Conservation (phyloP, 495 filamentous ascomycete genomes). For the Trichoderma virens region DNA sequence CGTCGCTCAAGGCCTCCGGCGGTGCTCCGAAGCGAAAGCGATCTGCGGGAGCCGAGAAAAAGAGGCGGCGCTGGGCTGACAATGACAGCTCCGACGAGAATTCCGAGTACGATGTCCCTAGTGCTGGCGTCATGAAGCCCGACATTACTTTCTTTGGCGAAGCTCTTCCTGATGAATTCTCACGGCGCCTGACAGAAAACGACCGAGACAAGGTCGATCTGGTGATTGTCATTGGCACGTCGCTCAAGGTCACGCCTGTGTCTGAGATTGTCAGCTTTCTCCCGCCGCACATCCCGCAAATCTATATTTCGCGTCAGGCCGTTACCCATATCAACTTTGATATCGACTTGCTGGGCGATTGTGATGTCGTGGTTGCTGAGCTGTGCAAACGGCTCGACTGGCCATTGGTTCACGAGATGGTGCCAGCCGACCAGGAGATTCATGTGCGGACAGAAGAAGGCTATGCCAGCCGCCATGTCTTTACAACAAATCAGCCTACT, state of each 20-base stretch:
- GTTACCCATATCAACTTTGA: conserved; percentile 90
- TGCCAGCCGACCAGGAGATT: conserved; percentile 57
- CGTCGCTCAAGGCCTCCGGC: conserved; percentile 36
- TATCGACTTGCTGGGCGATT: conserved; percentile 87
- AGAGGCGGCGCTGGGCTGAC: conserved; percentile 51
- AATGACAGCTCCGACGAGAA: conserved; percentile 45
- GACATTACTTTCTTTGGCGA: conserved; percentile 99
- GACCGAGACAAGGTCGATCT: conserved; percentile 77
- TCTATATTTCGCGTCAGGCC: conserved; percentile 86
- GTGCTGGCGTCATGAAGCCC: conserved; percentile 93
- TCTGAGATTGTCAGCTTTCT: conserved; percentile 80
- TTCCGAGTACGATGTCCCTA: conserved; percentile 58
- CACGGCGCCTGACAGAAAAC: conserved; percentile 66
- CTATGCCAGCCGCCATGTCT: conserved; percentile 57
- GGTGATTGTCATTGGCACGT: conserved; percentile 95
- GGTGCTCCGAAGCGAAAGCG: conserved; percentile 64
- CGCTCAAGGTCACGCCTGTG: conserved; percentile 92
- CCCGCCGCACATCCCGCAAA: conserved; percentile 74
- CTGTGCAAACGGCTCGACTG: conserved; percentile 79
- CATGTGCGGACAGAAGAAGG: conserved; percentile 51
- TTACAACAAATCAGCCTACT: conserved; percentile 26
- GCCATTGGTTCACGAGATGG: conserved; percentile 85
- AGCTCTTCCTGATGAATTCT: conserved; percentile 74
- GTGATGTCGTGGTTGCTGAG: conserved; percentile 85
- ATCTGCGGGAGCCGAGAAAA: conserved; percentile 46